Evolutionary conservation across 148 eudicot genomes (phyloP).

Genomic region (Rhododendron molle): DNA sequence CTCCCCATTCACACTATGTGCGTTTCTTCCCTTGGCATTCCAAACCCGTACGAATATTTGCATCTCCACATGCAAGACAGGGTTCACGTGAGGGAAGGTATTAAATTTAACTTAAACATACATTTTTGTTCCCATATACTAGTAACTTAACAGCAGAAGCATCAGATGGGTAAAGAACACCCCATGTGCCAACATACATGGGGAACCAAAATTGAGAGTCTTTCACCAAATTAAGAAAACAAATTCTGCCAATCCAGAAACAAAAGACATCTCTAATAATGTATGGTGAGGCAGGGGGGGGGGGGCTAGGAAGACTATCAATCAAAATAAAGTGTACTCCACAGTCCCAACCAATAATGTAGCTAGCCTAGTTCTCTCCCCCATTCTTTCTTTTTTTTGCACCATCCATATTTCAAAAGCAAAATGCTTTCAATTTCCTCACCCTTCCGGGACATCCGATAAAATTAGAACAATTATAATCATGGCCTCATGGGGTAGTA

Average conservation of each 20-base stretch:
- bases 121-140: no score
- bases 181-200: background rate
- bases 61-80: background rate
- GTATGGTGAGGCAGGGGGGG: background rate
- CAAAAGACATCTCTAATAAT: background rate
- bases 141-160: background rate
- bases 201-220: background rate
- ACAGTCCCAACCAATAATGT: background rate
- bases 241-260: background rate
- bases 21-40: background rate
- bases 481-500: no score
- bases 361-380: background rate
- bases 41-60: background rate
- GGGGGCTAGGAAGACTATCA: background rate
- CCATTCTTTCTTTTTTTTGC: background rate
- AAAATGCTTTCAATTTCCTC: background rate
- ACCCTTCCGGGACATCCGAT: background rate
- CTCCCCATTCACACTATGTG: background rate
- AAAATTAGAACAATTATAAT: no score
- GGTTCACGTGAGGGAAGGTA: no score
- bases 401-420: background rate
- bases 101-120: no score
- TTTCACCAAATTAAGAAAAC: background rate
- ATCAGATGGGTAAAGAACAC: background rate
- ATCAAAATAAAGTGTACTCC: background rate